Base-by-base conservation (phyloP, 768 basidiomycete species). In the Russula emetica region DNA sequence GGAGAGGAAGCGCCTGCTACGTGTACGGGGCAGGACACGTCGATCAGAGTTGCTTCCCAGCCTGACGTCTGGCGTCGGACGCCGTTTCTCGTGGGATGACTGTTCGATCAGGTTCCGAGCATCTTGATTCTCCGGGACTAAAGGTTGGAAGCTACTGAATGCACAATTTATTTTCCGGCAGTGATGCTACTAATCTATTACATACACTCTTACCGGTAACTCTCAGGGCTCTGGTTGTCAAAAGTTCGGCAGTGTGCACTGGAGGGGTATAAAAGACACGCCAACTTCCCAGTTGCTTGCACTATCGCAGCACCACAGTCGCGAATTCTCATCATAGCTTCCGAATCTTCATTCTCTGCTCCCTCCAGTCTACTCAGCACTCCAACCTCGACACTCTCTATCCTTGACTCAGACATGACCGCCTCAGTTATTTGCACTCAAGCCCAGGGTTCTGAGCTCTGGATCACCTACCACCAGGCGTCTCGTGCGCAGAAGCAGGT, bases 391-490 rank as follows among this genome's bases (percentile, higher is more conserved):
- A 51, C 53, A 11, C 11, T 53, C 24, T 24, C 20, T 18, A 49
- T 42, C 38, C 14, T 66, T 14, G 22, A 47, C 52, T 7, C 54
- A 28, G 47, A 58, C 26, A 55, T 61, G 61, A 40, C 54, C 28
- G 26, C 3, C 20, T 32, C 51, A 60, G 3, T 38, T 2, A 38
- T 53, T 14, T 60, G 59, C 40, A 1, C 49, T 16, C 50, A 51
- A 11, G 26, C 10, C 10, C 57, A 26, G 64, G 34, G 14, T n/a
- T 6, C 53, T 3, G 79, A 81, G 69, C 74, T 81, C 70, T 80
- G 79, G 79, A 73, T 81, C 60, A 75, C 77, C 61, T 82, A 80
- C 74, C 77, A 79, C 67, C 76, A 80, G 66, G 75, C 74, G 49
- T 82, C 80, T 51, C 79, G 79, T 55, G 71, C 70, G 24, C 72